Evolutionary conservation across 306 rosid genomes (phyloP), one percentile per base, ranked within the genome.

Genomic region (Sechiopsis laciniata): DNA sequence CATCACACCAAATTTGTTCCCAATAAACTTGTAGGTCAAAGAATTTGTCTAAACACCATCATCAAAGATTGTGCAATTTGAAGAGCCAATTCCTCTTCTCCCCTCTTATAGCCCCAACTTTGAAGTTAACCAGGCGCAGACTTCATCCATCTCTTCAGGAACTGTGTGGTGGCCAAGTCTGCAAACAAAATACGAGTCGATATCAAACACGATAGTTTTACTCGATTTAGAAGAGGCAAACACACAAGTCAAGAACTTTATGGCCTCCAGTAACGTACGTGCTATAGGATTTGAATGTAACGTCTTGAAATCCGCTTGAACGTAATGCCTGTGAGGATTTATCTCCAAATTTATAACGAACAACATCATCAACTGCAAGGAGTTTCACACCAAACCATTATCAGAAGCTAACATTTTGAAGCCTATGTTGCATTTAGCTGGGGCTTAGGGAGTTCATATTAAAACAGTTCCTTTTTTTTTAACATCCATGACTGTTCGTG

Each of bases 151-250:
- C 87, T 95, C 99, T 85, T 88, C 90, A 0, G 99, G 99, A 56
- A 86, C 78, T 22, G 99, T 95, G 75, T 85, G 84, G 84, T 95
- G 99, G 55, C 97, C 99, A 74, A 95, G 97, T 74, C 99, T 94
- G 80, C 82, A 84, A 17, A 75, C 50, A 10, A 15, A 75, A 29
- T 52, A 21, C 2, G 55, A 52, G 2, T 15, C 15, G 9, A 53
- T 69, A 69, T 37, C 15, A 22, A 66, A 45, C 17, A 46, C 26
- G 4, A 5, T 55, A 45, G 32, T 7, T 57, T 50, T 11, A 19
- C 42, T 10, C 29, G 10, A 46, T 74, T 55, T 35, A n/a, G 26
- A n/a, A 11, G 66, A 2, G 13, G 13, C 9, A 10, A 46, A 67
- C 26, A 45, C 10, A 48, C 55, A 45, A 45, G 8, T 37, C n/a